These are phyloP conservation scores for Urtica urens DNA, from an alignment of 306 rosid genomes.

Conservation along the genomic window DNA sequence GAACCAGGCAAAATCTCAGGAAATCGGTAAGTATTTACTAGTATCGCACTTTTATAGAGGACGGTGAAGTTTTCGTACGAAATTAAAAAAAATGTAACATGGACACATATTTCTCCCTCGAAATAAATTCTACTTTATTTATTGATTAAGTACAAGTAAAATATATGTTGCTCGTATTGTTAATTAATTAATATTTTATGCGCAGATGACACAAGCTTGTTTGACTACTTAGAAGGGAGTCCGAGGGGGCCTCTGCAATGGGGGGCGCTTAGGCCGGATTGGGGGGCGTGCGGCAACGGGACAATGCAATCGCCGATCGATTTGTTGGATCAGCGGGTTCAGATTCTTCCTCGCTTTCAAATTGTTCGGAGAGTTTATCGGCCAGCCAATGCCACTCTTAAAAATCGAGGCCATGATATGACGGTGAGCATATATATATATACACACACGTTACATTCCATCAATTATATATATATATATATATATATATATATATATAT, in stretches of 20 bases:
- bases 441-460: no score
- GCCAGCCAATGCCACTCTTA: slow-evolving; percentile 48
- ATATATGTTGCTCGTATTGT: no score
- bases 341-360: slow-evolving; percentile 26
- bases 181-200: not conserved
- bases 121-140: no score
- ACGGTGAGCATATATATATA: slow-evolving; percentile 36
- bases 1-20: no score
- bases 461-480: no score
- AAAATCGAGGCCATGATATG: slow-evolving; percentile 66
- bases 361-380: slow-evolving; percentile 21
- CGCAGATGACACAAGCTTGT: slow-evolving; percentile 51
- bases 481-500: no score
- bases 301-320: slow-evolving; percentile 69
- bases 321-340: slow-evolving; percentile 31
- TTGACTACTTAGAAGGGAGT: slow-evolving; percentile 28
- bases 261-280: slow-evolving; percentile 47
- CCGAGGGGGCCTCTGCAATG: slow-evolving; percentile 47
- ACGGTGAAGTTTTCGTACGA: no score
- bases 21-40: no score
- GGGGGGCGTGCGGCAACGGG: slow-evolving; percentile 47
- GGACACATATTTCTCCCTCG: no score
- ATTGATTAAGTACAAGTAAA: no score
- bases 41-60: no score
- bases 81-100: no score